Base-by-base conservation (phyloP, 768 basidiomycete species). In the Collybia mongolica region DNA sequence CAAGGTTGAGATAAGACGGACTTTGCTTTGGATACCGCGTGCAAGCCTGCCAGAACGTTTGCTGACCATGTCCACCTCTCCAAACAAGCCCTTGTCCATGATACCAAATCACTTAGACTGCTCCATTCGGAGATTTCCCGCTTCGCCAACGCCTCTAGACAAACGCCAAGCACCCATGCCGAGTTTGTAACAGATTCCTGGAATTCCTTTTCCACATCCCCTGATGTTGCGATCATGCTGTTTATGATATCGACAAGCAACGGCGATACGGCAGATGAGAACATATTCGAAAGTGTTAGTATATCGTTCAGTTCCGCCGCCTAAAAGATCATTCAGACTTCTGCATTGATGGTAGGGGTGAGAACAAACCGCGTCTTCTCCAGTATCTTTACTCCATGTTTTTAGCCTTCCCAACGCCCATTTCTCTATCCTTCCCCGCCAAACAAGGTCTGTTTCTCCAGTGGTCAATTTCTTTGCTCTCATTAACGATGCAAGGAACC, bases 161-260 rank as follows among this genome's bases (percentile, higher is more conserved):
- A 87, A n/a, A 71, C 58, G n/a, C 82, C 81, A 14, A 89, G 55
- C 1, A 81, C 73, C 77, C 82, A 84, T 1, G 80, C 72, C 2
- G 72, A 63, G 44, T 76, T 81, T 11, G 67, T 70, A 39, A 67
- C 44, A 2, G 45, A 53, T 32, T 64, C 69, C 37, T 56, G 54
- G 9, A 65, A 42, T 4, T 46, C 53, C 8, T 43, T 35, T 1
- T 9, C 62, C n/a, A 62, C 65, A 45, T 70, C 67, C 0, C 32
- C 35, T 3, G 54, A 49, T 2, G 65, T 18, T 15, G 51, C 61
- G 0, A 87, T 65, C 35, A 68, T 65, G 6, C 62, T 57, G 29
- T 78, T 68, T 20, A 84, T 66, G 6, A 86, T 70, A 3, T 64
- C 60, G 9, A 78, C 66, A 15, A 86, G 60, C 1, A 74, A 59